Evolutionary conservation across 139 green algal genomes (phyloP).

Genomic region (Tetraselmis striata): DNA sequence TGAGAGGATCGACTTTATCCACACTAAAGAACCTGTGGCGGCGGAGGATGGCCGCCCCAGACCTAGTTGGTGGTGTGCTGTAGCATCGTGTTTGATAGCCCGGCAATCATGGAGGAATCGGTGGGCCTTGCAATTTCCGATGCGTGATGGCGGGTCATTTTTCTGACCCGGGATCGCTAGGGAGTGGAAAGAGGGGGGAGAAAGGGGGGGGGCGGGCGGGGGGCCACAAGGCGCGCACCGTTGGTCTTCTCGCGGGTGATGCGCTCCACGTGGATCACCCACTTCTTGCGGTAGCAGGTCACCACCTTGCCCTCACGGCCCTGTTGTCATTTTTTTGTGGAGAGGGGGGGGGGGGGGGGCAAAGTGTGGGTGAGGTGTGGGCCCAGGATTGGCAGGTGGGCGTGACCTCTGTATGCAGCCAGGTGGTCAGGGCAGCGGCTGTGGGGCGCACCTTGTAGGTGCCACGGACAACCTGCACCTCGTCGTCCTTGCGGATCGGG

Average conservation of each 20-base stretch:
- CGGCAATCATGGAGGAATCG: neutral
- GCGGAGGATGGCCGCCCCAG: neutral
- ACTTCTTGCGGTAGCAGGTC: slow-evolving; percentile 97
- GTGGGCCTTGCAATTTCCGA: neutral
- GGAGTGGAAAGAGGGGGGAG: no score
- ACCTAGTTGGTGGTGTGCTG: neutral
- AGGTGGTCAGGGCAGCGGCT: neutral
- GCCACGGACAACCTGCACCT: slow-evolving; percentile 92
- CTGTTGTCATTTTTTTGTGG: no score
- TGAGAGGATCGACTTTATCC: neutral
- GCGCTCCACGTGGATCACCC: slow-evolving; percentile 98
- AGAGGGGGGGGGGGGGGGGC: no score
- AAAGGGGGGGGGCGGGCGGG: neutral
- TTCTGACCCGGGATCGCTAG: no score
- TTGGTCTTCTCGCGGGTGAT: slow-evolving; percentile 98
- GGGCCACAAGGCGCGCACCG: slow-evolving; percentile 50
- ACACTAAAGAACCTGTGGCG: neutral
- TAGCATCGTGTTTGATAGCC: neutral
- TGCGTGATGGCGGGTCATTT: no score
- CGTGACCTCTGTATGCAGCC: neutral
- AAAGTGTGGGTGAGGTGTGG: no score
- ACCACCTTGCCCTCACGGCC: slow-evolving; percentile 94
- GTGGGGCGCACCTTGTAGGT: slow-evolving; percentile 98
- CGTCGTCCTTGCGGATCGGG: slow-evolving; percentile 97
- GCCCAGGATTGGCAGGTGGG: no score